Base-by-base conservation (phyloP, 306 rosid genomes). In the Mimosa bimucronata region DNA sequence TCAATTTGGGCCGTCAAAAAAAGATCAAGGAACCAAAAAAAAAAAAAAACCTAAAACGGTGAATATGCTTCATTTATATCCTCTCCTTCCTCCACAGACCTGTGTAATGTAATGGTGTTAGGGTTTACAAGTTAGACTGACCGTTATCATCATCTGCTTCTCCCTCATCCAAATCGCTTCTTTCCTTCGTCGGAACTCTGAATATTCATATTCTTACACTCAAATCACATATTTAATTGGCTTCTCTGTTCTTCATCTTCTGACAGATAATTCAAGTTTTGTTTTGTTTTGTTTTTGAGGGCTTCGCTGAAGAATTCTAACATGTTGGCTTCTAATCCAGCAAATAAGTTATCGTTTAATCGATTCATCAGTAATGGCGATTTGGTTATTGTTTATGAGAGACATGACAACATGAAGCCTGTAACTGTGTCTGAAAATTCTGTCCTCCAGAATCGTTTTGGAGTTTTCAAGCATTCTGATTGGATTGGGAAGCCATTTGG, bases 401-500 rank as follows among this genome's bases (percentile, higher is more conserved):
- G 85, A 76, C 92, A 92, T 81, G 97, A 91, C 81, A 82, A 5
- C 76, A 90, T 94, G 97, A 94, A 86, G 78, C 92, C 97, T 69
- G 79, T 94, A 18, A 87, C 89, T 60, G 94, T 92, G 5, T 79
- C 23, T 78, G 91, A 87, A 65, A 85, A 80, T 42, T 87, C 93
- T 12, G 83, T 87, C n/a, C 88, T 92, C 42, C 94, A 92, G 80
- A 94, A 94, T 62, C 96, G 94, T 19, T 92, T 89, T 11, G 98
- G 97, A 19, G 87, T 87, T 72, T 94, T 92, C 38, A 92, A 92
- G 37, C 98, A 94, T 78, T 88, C 88, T 0, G 97, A 92, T 13
- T 94, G 98, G 98, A 89, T 90, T 48, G 97, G 98, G 26, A 94
- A 92, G 87, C 92, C 90, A 5, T 92, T 94, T 82, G 97, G 98